These are phyloP conservation scores for Geotrichum ghanense DNA, from an alignment of 805 yeast species.

Conservation along the genomic window DNA sequence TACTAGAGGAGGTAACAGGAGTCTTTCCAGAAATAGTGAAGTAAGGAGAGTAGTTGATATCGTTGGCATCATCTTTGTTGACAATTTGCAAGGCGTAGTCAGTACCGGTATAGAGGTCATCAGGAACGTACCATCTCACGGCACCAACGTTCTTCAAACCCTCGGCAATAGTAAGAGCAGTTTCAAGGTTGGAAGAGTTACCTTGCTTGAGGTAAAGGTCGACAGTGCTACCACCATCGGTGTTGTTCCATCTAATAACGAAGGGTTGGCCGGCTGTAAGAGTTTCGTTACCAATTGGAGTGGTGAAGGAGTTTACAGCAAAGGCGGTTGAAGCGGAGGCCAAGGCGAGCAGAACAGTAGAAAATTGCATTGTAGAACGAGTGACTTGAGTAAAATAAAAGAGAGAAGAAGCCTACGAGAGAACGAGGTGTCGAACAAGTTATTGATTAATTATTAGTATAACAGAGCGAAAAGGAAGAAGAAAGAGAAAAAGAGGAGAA, in stretches of 20 bases:
- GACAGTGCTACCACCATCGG: slow-evolving; percentile 23
- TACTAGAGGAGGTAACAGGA: slow-evolving; percentile 10
- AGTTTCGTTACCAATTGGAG: slow-evolving; percentile 20
- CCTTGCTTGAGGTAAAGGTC: slow-evolving; percentile 25
- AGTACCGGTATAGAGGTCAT: slow-evolving; percentile 19
- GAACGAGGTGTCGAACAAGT: no score
- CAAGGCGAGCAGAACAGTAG: not conserved
- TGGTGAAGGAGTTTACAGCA: slow-evolving; percentile 21
- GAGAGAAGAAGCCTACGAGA: not conserved
- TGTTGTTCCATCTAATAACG: slow-evolving; percentile 24
- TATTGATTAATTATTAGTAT: no score
- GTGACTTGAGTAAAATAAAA: not conserved
- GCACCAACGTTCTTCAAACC: slow-evolving; percentile 27
- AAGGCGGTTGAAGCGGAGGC: not conserved
- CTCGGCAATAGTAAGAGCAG: slow-evolving; percentile 25
- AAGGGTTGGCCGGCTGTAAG: slow-evolving; percentile 22
- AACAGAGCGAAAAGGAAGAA: no score
- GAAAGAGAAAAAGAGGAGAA: no score
- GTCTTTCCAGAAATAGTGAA: slow-evolving; percentile 16
- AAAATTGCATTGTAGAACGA: not conserved
- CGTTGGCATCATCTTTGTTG: slow-evolving; percentile 19
- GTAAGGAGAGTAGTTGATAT: slow-evolving; percentile 27
- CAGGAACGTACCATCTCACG: slow-evolving; percentile 28
- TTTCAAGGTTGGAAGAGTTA: slow-evolving; percentile 20
- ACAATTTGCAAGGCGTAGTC: slow-evolving; percentile 26